Conservation (phyloP, 176 grass and related monocot genomes). For the Sorghum bicolor region Sorghum_bicolor_NCBIv3 NC_012870.2:56813501-56814000, state of each 20-base stretch:
- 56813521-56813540: background rate
- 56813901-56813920: background rate
- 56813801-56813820: constrained; percentile 76
- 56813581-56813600: background rate
- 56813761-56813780: constrained; percentile 56
- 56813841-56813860: constrained; percentile 89
- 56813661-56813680: constrained; percentile 63
- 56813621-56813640: background rate
- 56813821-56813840: constrained; percentile 86
- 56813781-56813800: constrained; percentile 68
- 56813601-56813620: background rate
- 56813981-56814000: constrained; percentile 80
- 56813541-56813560: constrained; percentile 36
- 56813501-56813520: background rate
- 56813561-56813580: constrained; percentile 30
- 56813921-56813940: too few relatives aligned
- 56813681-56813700: constrained; percentile 76
- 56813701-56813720: constrained; percentile 60
- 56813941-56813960: constrained; percentile 45
- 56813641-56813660: constrained; percentile 44
- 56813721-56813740: constrained; percentile 90
- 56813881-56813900: background rate
- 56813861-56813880: constrained; percentile 45
- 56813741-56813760: constrained; percentile 77
- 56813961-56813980: constrained; percentile 69